Evolutionary conservation across 2,329 filamentous ascomycete species (phyloP).

Genomic region (Lasiodiplodia sp.): DNA sequence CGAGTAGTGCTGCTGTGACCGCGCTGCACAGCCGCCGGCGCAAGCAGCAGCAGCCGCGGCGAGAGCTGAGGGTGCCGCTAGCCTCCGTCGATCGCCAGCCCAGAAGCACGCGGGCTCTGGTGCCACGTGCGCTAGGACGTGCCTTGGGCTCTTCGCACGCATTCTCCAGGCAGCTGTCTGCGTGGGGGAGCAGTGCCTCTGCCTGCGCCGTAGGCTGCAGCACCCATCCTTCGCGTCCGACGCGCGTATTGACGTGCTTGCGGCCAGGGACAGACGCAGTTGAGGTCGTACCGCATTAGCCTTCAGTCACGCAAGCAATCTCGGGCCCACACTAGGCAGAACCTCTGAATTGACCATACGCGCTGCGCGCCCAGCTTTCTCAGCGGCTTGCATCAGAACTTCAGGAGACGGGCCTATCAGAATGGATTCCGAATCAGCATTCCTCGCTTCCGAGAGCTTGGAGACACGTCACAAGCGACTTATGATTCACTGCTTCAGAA

Average conservation of each 20-base stretch:
- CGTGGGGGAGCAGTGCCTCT: not conserved
- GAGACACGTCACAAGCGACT: not conserved
- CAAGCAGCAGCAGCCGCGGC: not conserved
- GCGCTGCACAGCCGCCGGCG: not conserved
- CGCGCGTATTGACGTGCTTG: not conserved
- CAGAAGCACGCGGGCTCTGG: conserved; percentile 8
- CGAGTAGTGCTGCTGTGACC: not conserved
- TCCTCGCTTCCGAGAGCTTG: not conserved
- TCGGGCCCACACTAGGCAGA: too few relatives aligned
- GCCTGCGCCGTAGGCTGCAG: conserved; percentile 9
- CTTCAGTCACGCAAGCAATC: not conserved
- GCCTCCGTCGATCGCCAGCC: conserved; percentile 4
- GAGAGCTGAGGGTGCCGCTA: not conserved
- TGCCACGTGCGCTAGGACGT: conserved; percentile 16
- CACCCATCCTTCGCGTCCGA: not conserved
- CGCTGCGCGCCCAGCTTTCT: not conserved
- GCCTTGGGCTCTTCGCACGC: not conserved
- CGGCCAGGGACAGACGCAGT: not conserved
- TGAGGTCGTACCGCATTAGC: conserved; percentile 11
- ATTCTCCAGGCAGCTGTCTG: conserved; percentile 9
- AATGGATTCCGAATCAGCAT: not conserved
- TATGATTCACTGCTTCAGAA: not conserved
- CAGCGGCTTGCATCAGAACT: conserved; percentile 8
- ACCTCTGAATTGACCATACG: not conserved
- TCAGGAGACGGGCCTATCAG: not conserved